phyloP scores from a whole-genome alignment of 1,284 basidiomycete genomes.

The Lignosus rhinocerotis region DNA sequence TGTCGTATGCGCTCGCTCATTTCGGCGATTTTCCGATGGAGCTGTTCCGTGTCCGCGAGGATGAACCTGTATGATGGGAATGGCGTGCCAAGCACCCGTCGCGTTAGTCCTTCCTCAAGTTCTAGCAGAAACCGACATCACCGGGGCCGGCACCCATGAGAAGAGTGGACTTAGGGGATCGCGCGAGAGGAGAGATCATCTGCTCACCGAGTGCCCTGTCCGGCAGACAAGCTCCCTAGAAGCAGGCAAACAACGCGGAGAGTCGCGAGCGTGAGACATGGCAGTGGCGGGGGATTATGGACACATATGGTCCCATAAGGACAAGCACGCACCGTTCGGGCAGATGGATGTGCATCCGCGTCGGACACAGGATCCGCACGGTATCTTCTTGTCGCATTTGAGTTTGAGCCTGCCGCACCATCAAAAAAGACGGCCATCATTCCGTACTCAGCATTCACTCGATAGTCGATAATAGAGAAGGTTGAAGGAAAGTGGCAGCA shows the following conservation, averaged over 20 bases:
- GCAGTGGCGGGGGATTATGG: neutral
- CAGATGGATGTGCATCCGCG: slow-evolving; percentile 75
- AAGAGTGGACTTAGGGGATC: neutral
- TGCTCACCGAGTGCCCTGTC: slow-evolving; percentile 34
- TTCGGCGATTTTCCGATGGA: slow-evolving; percentile 69
- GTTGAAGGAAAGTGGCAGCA: too few species aligned
- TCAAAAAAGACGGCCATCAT: neutral
- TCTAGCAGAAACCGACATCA: neutral
- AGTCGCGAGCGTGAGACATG: slow-evolving; percentile 51
- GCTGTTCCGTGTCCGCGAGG: slow-evolving; percentile 73
- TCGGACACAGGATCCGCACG: slow-evolving; percentile 73
- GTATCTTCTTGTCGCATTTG: slow-evolving; percentile 76
- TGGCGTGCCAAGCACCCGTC: slow-evolving; percentile 27
- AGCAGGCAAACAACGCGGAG: slow-evolving; percentile 34
- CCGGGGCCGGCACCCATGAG: neutral
- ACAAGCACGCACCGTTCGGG: slow-evolving; percentile 53
- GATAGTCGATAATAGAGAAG: too few species aligned
- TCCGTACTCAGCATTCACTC: too few species aligned
- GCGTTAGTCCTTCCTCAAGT: neutral
- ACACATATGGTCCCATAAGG: slow-evolving; percentile 2
- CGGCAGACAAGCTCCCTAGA: slow-evolving; percentile 33
- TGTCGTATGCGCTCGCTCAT: slow-evolving; percentile 77
- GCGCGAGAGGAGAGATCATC: neutral
- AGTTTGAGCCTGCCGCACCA: slow-evolving; percentile 56
- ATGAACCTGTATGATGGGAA: slow-evolving; percentile 49